A percentile compares a stretch with the other conserved stretches of the same genome.
Conservation (phyloP, 2,329 filamentous ascomycete species). For the Nemania serpens region DNA sequence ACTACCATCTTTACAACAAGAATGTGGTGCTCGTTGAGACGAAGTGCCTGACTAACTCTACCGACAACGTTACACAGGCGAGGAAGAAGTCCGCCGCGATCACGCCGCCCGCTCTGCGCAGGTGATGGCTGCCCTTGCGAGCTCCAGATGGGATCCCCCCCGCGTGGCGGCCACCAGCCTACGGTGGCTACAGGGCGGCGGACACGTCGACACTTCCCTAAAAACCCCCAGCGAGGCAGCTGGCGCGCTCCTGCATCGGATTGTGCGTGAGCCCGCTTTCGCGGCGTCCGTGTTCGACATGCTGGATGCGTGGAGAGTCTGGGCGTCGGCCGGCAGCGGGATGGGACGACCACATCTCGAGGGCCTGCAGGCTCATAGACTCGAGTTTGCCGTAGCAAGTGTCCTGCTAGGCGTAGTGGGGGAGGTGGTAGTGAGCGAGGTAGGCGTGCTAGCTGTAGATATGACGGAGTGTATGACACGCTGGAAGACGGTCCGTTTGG, state of each 20-base stretch:
- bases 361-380: not conserved
- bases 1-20: not conserved
- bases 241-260: slow-evolving; percentile 1
- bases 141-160: slow-evolving; percentile 1
- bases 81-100: slow-evolving; percentile 1
- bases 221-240: not conserved
- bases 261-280: not conserved
- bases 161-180: not conserved
- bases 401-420: not conserved
- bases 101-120: not conserved
- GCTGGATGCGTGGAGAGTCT: not conserved
- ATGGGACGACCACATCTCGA: not conserved
- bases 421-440: not conserved
- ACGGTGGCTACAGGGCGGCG: not conserved
- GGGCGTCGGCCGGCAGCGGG: not conserved
- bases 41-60: not conserved
- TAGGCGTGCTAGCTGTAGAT: not conserved
- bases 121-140: not conserved
- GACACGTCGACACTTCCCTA: not conserved
- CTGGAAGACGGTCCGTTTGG: not conserved
- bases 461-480: not conserved
- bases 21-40: not conserved
- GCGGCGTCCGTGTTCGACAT: not conserved
- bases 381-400: not conserved
- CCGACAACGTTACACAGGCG: not conserved